Percentiles rank a stretch among this genome's conserved stretches.
These are phyloP conservation scores for Paratinospora sagittata DNA, from an alignment of 164 flowering plant species.

Conservation along the genomic window DNA sequence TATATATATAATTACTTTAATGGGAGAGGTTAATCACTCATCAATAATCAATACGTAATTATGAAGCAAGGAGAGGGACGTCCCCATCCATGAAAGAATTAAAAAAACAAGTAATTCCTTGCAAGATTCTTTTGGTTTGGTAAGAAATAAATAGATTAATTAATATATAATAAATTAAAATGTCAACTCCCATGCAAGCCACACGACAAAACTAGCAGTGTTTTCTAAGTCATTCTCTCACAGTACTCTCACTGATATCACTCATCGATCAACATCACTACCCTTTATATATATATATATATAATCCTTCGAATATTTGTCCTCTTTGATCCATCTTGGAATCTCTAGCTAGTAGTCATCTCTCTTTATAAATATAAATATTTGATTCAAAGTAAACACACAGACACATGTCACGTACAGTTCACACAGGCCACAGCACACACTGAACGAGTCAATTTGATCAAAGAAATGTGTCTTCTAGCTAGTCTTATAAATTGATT, in stretches of 20 bases:
- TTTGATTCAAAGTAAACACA: background rate
- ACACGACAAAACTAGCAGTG: conserved; percentile 18
- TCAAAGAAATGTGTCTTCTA: conserved; percentile 22
- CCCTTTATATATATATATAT: too few species aligned
- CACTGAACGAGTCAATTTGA: conserved; percentile 14
- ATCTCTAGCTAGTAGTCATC: background rate
- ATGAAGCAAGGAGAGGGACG: background rate
- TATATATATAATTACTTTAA: too few species aligned
- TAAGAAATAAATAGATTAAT: conserved; percentile 6
- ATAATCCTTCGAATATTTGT: conserved; percentile 38
- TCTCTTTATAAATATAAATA: too few species aligned
- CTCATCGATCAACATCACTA: too few species aligned
- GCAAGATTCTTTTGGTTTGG: conserved; percentile 23
- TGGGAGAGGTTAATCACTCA: background rate
- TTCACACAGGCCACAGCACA: conserved; percentile 5
- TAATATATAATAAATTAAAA: conserved; percentile 1
- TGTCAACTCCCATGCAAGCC: conserved; percentile 36
- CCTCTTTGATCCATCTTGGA: conserved; percentile 22
- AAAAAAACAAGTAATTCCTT: conserved; percentile 20
- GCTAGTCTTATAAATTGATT: too few species aligned
- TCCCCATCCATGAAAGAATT: conserved; percentile 13
- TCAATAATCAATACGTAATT: background rate
- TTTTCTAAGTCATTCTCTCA: conserved; percentile 19
- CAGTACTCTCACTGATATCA: too few species aligned
- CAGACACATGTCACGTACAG: conserved; percentile 8